Conservation (phyloP, 768 basidiomycete species). For the Lyophyllum decastes region DNA sequence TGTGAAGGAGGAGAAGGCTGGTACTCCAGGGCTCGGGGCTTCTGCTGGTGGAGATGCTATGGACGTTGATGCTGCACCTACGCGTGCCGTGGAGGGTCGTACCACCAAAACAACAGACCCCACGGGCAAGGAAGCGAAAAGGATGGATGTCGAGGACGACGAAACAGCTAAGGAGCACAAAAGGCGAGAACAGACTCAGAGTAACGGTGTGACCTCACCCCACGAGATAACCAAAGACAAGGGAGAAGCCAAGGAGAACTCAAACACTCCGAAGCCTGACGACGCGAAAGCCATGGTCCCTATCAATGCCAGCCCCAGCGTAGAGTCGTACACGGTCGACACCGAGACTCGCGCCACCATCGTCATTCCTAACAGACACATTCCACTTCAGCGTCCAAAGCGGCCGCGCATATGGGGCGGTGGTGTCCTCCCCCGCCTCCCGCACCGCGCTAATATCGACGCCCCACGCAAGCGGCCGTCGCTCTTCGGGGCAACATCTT, state of each 20-base stretch:
- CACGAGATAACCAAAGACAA: slow-evolving; percentile 8
- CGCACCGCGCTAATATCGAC: not conserved
- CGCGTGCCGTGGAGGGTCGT: not conserved
- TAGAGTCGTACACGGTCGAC: slow-evolving; percentile 32
- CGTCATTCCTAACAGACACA: slow-evolving; percentile 57
- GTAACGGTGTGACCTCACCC: not conserved
- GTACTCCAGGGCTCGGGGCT: too few relatives aligned
- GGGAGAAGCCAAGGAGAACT: slow-evolving; percentile 4
- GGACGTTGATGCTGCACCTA: not conserved
- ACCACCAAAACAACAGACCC: slow-evolving; percentile 11
- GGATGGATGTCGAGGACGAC: not conserved
- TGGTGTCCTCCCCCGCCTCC: slow-evolving; percentile 41
- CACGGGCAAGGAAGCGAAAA: slow-evolving; percentile 3
- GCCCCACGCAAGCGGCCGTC: not conserved
- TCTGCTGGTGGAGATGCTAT: not conserved
- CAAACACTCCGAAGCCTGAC: slow-evolving; percentile 12
- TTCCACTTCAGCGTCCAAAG: slow-evolving; percentile 55
- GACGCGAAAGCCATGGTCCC: not conserved
- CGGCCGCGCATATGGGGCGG: slow-evolving; percentile 73
- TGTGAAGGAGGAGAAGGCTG: slow-evolving; percentile 10
- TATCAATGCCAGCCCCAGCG: not conserved
- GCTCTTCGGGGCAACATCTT: not conserved
- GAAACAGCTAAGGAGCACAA: slow-evolving; percentile 12
- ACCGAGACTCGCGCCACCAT: slow-evolving; percentile 52
- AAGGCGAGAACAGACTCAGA: slow-evolving; percentile 7